A percentile compares a stretch with the other conserved stretches of the same genome.
phyloP scores from a whole-genome alignment of 345 rosid genomes.

The Eucalyptus curtisii region DNA sequence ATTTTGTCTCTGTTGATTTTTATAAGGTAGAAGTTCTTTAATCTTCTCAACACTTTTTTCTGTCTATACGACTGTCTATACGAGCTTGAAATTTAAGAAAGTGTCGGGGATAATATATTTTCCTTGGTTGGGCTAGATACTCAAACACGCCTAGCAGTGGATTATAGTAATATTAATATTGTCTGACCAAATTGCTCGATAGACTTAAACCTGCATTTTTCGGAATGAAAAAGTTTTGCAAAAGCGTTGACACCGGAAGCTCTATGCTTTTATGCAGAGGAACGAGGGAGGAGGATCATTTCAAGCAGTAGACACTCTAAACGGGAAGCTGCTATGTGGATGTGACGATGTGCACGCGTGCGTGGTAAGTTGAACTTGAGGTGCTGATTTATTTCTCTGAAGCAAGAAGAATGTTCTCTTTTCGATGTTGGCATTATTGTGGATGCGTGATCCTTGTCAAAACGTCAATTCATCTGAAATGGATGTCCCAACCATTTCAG shows the following conservation, averaged over 20 bases:
- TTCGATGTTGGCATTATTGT: neutral
- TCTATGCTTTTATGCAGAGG: constrained; percentile 22
- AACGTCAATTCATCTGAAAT: neutral
- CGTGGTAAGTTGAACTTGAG: constrained; percentile 4
- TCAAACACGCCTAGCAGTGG: neutral
- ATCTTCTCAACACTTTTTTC: neutral
- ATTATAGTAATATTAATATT: neutral
- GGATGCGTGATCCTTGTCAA: neutral
- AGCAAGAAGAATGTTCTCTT: neutral
- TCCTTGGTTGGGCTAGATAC: neutral
- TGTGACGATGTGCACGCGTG: constrained; percentile 29
- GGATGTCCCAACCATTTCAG: neutral
- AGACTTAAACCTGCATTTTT: neutral
- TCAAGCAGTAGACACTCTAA: constrained; percentile 48
- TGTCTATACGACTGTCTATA: neutral
- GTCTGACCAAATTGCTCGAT: neutral
- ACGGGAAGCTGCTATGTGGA: constrained; percentile 46
- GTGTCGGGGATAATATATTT: neutral
- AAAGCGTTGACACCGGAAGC: neutral
- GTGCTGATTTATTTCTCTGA: neutral
- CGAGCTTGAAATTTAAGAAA: neutral
- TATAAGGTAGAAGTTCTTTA: neutral
- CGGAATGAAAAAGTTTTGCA: neutral
- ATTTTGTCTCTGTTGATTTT: constrained; percentile 34
- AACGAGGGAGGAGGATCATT: constrained; percentile 62